phyloP scores from a whole-genome alignment of 176 grass and related monocot species.

The Hsuehochloa calcarea region DNA sequence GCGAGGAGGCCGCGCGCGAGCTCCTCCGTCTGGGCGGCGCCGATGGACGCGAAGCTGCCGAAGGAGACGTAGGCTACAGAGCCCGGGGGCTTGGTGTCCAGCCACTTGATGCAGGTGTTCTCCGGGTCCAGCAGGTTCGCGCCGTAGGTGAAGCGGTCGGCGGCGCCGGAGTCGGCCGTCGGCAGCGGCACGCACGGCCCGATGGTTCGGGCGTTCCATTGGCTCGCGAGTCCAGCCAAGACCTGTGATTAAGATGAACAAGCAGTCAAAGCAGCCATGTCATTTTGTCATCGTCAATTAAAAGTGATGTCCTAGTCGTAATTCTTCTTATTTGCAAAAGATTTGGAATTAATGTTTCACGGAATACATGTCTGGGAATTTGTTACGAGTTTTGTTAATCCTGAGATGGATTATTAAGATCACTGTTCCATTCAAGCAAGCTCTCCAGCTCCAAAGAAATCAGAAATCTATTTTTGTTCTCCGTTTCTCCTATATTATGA shows the following conservation, averaged over 20 bases:
- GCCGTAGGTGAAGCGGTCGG: conserved; percentile 26
- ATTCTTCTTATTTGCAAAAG: too few relatives aligned
- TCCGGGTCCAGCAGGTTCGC: conserved; percentile 50
- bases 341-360: too few relatives aligned
- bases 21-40: conserved; percentile 46
- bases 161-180: not conserved
- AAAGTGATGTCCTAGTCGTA: too few relatives aligned
- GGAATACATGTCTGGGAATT: too few relatives aligned
- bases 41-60: conserved; percentile 54
- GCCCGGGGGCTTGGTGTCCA: conserved; percentile 33
- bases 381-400: too few relatives aligned
- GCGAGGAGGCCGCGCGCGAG: conserved; percentile 42
- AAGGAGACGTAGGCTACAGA: conserved; percentile 73
- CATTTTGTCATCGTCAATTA: too few relatives aligned
- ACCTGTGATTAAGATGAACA: conserved; percentile 25
- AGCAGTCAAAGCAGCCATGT: too few relatives aligned
- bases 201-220: conserved; percentile 42
- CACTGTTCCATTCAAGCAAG: too few relatives aligned
- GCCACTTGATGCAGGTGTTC: conserved; percentile 58
- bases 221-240: conserved; percentile 24
- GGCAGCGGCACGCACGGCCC: conserved; percentile 55
- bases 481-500: too few relatives aligned
- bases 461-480: too few relatives aligned
- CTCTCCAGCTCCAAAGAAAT: too few relatives aligned
- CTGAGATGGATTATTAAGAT: too few relatives aligned